These are phyloP conservation scores for Xylariaceae sp. DNA, from an alignment of 2,329 filamentous ascomycete genomes.

Conservation along the genomic window DNA sequence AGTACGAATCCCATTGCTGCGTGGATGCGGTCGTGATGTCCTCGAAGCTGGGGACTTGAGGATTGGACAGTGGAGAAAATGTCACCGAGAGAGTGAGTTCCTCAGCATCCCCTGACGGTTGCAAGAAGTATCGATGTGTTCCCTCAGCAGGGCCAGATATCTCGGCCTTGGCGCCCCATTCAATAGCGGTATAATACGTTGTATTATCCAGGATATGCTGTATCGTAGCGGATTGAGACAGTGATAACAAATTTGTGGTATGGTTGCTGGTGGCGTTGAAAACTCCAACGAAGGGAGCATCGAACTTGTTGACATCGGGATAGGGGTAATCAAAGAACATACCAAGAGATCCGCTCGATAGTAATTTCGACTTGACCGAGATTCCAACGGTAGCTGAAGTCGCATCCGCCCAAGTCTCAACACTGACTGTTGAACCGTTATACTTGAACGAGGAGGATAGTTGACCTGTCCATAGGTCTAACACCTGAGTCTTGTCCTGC, in stretches of 20 bases:
- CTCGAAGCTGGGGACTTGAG: conserved; percentile 22
- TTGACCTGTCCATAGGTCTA: conserved; percentile 47
- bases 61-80: conserved; percentile 29
- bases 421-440: conserved; percentile 35
- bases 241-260: conserved; percentile 34
- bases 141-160: conserved; percentile 32
- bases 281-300: conserved; percentile 50
- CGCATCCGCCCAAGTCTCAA: conserved; percentile 44
- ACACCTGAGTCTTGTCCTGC: conserved; percentile 36
- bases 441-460: conserved; percentile 43
- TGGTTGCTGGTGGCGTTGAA: conserved; percentile 46
- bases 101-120: conserved; percentile 20
- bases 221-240: conserved; percentile 34
- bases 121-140: conserved; percentile 43
- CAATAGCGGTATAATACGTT: conserved; percentile 38
- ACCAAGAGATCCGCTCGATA: conserved; percentile 36
- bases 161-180: conserved; percentile 34
- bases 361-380: conserved; percentile 38
- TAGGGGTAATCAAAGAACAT: conserved; percentile 52
- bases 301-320: conserved; percentile 47
- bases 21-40: conserved; percentile 30
- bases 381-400: conserved; percentile 44
- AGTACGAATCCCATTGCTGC: conserved; percentile 47
- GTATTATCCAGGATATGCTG: conserved; percentile 41
- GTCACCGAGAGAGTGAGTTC: conserved; percentile 30